Evolutionary conservation across 2,329 filamentous ascomycete species (phyloP).

Genomic region (Beauveria sp.): DNA sequence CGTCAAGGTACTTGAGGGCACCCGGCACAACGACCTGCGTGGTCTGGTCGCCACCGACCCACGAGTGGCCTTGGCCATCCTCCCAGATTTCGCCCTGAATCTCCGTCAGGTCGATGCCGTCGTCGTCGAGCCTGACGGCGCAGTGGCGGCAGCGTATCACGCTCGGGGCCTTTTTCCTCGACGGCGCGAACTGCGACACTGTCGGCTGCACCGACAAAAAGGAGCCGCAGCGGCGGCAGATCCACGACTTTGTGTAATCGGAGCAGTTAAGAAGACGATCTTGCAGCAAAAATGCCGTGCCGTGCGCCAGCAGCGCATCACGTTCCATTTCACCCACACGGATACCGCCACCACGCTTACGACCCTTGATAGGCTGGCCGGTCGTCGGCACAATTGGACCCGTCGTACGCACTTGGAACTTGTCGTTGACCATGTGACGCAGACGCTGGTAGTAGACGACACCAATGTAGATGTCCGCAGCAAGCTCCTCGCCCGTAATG

Average conservation of each 20-base stretch:
- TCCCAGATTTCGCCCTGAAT: constrained; percentile 78
- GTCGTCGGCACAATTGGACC: constrained; percentile 86
- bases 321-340: constrained; percentile 99
- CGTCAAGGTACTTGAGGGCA: constrained; percentile 86
- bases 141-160: constrained; percentile 75
- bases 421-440: constrained; percentile 99
- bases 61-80: constrained; percentile 77
- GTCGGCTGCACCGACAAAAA: constrained; percentile 84
- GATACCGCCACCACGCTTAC: constrained; percentile 95
- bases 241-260: constrained; percentile 82
- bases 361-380: constrained; percentile 92
- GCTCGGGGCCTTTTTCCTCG: constrained; percentile 57
- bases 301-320: constrained; percentile 89
- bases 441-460: constrained; percentile 98
- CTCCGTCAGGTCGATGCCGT: constrained; percentile 47
- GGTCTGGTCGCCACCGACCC: constrained; percentile 82
- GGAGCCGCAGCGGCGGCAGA: constrained; percentile 81
- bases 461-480: constrained; percentile 91
- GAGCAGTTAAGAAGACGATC: constrained; percentile 96
- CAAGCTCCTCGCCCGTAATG: constrained; percentile 89
- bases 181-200: constrained; percentile 52
- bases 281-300: constrained; percentile 88
- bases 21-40: constrained; percentile 88
- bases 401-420: constrained; percentile 95
- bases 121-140: constrained; percentile 52